A percentile compares a stretch with the other conserved stretches of the same genome.
Conservation (phyloP, 2,329 filamentous ascomycete genomes). For the Esteya vermicola region DNA sequence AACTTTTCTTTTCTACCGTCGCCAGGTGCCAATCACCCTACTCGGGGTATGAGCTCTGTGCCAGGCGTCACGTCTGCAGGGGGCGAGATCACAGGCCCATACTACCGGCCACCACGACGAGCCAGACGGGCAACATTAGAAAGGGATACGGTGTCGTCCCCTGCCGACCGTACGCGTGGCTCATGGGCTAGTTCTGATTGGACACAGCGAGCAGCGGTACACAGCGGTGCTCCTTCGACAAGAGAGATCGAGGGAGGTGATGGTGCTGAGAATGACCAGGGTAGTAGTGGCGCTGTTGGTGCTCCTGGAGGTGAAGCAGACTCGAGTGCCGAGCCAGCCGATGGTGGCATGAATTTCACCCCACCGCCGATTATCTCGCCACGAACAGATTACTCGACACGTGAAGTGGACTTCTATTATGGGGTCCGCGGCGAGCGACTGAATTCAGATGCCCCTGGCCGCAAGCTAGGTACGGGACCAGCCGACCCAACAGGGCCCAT, state of each 20-base stretch:
- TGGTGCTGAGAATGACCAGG: slow-evolving; percentile 4
- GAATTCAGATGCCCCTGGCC: slow-evolving; percentile 64
- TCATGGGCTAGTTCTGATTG: slow-evolving; percentile 24
- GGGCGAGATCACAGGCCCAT: slow-evolving; percentile 57
- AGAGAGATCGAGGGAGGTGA: neutral
- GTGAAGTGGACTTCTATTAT: slow-evolving; percentile 96
- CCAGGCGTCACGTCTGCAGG: slow-evolving; percentile 15
- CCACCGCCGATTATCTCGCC: slow-evolving; percentile 33
- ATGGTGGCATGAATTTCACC: slow-evolving; percentile 22
- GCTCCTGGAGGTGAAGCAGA: neutral
- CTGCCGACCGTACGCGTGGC: slow-evolving; percentile 19
- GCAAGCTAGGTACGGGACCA: slow-evolving; percentile 83
- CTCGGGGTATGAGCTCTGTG: slow-evolving; percentile 10
- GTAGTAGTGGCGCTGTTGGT: slow-evolving; percentile 3
- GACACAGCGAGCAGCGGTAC: slow-evolving; percentile 10
- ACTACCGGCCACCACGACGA: slow-evolving; percentile 72
- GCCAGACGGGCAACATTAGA: slow-evolving; percentile 27
- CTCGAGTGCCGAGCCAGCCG: slow-evolving; percentile 21
- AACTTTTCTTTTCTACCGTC: slow-evolving; percentile 58
- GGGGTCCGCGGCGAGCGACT: slow-evolving; percentile 79
- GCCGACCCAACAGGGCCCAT: slow-evolving; percentile 89
- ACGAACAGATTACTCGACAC: slow-evolving; percentile 75
- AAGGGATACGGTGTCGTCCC: slow-evolving; percentile 33
- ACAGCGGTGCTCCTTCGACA: neutral
- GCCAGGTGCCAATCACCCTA: slow-evolving; percentile 30